Evolutionary conservation across 345 rosid species (phyloP).

Genomic region (Rhodamnia argentea): DNA sequence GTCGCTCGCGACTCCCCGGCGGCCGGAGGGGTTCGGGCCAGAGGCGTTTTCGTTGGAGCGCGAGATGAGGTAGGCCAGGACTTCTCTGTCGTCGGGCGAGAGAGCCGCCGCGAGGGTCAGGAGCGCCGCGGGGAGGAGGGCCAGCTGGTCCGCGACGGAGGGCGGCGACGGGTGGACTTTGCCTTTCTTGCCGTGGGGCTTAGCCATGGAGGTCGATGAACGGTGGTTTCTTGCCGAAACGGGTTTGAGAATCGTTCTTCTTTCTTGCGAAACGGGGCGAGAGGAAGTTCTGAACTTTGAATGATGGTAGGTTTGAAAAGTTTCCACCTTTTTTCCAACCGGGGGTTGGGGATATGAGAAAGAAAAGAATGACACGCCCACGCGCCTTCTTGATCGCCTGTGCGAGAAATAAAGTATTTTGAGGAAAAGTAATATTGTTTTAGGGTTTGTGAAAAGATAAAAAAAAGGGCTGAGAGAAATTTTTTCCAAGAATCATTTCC

Average conservation of each 20-base stretch:
- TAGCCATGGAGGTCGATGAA: constrained; percentile 9
- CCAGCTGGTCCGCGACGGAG: not conserved
- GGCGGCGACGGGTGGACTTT: constrained; percentile 27
- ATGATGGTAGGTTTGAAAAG: not conserved
- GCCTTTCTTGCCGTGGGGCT: constrained; percentile 11
- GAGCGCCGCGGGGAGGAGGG: constrained; percentile 28
- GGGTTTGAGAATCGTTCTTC: not conserved
- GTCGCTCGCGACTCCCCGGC: not conserved
- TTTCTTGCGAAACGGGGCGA: not conserved
- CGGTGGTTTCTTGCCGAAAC: not conserved
- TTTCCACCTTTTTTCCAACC: accelerated
- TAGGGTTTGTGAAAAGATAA: not conserved
- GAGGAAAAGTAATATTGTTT: not conserved
- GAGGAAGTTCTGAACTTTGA: not conserved
- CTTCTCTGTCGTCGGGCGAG: constrained; percentile 26
- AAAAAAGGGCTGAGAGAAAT: not conserved
- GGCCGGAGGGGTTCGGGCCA: not conserved
- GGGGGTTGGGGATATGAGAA: not conserved
- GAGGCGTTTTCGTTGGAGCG: constrained; percentile 5
- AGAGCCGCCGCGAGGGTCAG: constrained; percentile 20
- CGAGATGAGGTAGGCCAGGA: constrained; percentile 34
- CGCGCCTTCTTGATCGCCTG: not conserved
- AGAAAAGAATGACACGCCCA: not conserved
- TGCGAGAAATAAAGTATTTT: not conserved
- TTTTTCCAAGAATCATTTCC: not conserved